phyloP scores from a whole-genome alignment of 2,329 filamentous ascomycete species.

The Xylariaceae sp. region DNA sequence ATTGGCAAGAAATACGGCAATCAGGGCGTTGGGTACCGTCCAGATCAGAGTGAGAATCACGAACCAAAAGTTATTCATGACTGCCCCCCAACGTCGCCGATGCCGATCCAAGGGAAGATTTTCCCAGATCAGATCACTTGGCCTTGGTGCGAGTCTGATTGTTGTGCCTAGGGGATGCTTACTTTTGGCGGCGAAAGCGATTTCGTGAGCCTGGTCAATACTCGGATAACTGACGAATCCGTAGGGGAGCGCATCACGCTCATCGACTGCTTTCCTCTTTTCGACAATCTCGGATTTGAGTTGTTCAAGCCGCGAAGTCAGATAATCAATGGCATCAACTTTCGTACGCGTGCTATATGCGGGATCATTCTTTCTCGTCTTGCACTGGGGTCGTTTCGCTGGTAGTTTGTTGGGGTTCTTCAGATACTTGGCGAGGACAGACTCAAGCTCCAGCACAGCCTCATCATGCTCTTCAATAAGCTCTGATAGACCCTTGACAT shows the following conservation, averaged over 20 bases:
- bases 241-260: slow-evolving; percentile 81
- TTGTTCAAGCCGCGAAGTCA: slow-evolving; percentile 74
- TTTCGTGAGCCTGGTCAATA: slow-evolving; percentile 79
- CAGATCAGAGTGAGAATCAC: slow-evolving; percentile 71
- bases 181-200: slow-evolving; percentile 73
- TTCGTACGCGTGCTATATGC: slow-evolving; percentile 61
- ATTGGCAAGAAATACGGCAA: slow-evolving; percentile 87
- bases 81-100: slow-evolving; percentile 63
- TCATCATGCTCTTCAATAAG: slow-evolving; percentile 79
- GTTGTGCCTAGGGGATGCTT: slow-evolving; percentile 75
- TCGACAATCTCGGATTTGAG: slow-evolving; percentile 80
- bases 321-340: slow-evolving; percentile 88
- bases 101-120: slow-evolving; percentile 50
- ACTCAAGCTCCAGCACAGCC: slow-evolving; percentile 74
- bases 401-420: slow-evolving; percentile 79
- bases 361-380: slow-evolving; percentile 71
- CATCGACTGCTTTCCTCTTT: slow-evolving; percentile 74
- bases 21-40: slow-evolving; percentile 86
- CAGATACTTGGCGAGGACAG: slow-evolving; percentile 78
- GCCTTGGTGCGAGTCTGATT: slow-evolving; percentile 73
- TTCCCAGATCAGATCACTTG: slow-evolving; percentile 91
- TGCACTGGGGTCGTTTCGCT: slow-evolving; percentile 68
- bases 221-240: slow-evolving; percentile 89
- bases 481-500: slow-evolving; percentile 81
- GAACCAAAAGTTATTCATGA: slow-evolving; percentile 61